A percentile compares a stretch with the other conserved stretches of the same genome.
phyloP scores from a whole-genome alignment of 805 yeast species.

The Hemisphaericaspora nanyangensis region DNA sequence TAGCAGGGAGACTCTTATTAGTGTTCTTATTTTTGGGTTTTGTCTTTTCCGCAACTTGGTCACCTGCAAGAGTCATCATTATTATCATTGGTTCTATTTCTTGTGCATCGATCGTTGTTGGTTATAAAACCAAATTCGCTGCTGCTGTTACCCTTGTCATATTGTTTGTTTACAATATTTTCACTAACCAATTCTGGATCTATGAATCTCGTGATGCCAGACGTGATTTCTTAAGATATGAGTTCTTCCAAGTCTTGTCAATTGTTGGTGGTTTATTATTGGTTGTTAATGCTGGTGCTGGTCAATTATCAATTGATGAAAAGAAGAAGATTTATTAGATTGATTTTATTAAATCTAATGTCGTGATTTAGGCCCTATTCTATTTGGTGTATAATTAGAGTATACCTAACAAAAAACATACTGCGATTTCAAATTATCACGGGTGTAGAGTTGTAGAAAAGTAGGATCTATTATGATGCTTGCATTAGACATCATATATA shows the following conservation, averaged over 20 bases:
- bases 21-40: constrained; percentile 83
- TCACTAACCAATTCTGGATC: constrained; percentile 87
- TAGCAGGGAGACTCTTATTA: constrained; percentile 85
- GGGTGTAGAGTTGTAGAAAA: too few relatives aligned
- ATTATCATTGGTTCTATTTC: constrained; percentile 67
- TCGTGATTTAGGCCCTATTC: too few relatives aligned
- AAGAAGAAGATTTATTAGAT: constrained; percentile 82
- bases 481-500: too few relatives aligned
- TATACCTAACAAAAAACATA: too few relatives aligned
- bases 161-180: constrained; percentile 69
- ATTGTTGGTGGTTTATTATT: constrained; percentile 91
- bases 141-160: constrained; percentile 69
- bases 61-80: constrained; percentile 57
- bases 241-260: constrained; percentile 89
- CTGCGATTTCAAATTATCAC: too few relatives aligned
- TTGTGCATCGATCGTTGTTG: constrained; percentile 78
- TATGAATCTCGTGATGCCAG: constrained; percentile 64
- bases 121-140: constrained; percentile 87
- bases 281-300: constrained; percentile 95
- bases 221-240: constrained; percentile 88
- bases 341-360: too few relatives aligned
- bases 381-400: too few relatives aligned
- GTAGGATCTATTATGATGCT: too few relatives aligned
- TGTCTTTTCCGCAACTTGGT: constrained; percentile 72
- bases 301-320: constrained; percentile 88